A percentile compares a stretch with the other conserved stretches of the same genome.
phyloP scores from a whole-genome alignment of 108 stramenopile species.

The Pseudonitzschia delicatissima region DNA sequence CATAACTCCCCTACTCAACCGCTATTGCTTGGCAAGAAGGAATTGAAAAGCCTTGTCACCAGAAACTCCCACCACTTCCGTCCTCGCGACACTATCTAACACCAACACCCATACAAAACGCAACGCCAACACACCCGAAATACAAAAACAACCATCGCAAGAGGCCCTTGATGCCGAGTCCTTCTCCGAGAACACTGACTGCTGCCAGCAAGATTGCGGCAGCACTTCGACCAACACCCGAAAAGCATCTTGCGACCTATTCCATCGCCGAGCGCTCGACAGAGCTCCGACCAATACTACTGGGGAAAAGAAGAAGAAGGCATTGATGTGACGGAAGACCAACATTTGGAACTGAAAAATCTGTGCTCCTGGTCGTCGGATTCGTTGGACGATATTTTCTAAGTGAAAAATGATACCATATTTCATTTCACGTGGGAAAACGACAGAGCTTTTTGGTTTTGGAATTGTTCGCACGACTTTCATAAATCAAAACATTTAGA shows the following conservation, averaged over 20 bases:
- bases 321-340: background rate
- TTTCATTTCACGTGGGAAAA: no score
- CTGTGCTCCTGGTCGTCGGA: constrained; percentile 3
- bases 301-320: background rate
- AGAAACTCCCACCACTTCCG: background rate
- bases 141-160: constrained; percentile 1
- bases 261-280: background rate
- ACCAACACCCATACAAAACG: background rate
- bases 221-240: constrained; percentile 18
- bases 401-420: no score
- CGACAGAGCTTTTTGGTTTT: no score
- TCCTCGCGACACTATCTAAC: background rate
- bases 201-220: constrained; percentile 18
- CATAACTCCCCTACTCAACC: background rate
- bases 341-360: background rate
- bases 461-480: no score
- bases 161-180: background rate
- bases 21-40: no score
- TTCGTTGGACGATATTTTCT: background rate
- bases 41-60: background rate
- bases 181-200: constrained; percentile 18
- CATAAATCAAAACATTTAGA: no score
- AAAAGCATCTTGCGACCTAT: background rate
- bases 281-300: background rate
- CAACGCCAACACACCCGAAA: background rate